phyloP scores from a whole-genome alignment of 2,329 filamentous ascomycete species.

The Huntiella savannae region DNA sequence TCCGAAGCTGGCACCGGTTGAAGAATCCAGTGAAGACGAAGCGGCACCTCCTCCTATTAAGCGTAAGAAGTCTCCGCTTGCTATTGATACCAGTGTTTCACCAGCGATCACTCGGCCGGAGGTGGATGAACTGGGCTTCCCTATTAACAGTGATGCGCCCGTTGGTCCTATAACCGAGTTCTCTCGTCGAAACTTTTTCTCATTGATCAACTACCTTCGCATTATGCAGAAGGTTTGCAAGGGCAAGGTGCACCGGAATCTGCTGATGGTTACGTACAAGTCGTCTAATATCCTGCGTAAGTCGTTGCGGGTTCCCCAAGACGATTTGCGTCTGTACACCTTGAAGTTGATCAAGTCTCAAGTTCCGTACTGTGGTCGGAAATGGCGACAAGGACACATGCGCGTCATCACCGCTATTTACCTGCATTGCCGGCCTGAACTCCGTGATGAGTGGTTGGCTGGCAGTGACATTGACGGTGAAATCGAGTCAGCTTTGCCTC shows the following conservation, averaged over 20 bases:
- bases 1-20: constrained; percentile 5
- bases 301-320: constrained; percentile 75
- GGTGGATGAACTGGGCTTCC: constrained; percentile 78
- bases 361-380: constrained; percentile 91
- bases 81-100: constrained; percentile 4
- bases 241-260: constrained; percentile 81
- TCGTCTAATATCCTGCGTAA: constrained; percentile 83
- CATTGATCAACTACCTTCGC: constrained; percentile 83
- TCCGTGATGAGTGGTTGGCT: constrained; percentile 86
- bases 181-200: constrained; percentile 88
- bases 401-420: constrained; percentile 95
- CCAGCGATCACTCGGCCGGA: constrained; percentile 26
- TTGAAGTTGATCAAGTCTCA: constrained; percentile 98
- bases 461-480: constrained; percentile 84
- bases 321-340: constrained; percentile 74
- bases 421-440: constrained; percentile 75
- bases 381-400: constrained; percentile 98
- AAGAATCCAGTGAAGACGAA: constrained; percentile 49
- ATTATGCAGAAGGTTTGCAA: constrained; percentile 97
- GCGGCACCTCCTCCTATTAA: constrained; percentile 70
- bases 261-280: constrained; percentile 90
- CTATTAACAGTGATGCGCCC: constrained; percentile 45
- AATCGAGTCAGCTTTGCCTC: constrained; percentile 76
- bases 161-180: constrained; percentile 68
- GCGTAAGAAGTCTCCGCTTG: constrained; percentile 28